Conservation (phyloP, 306 rosid species). For the Prinsepia uniflora region DNA sequence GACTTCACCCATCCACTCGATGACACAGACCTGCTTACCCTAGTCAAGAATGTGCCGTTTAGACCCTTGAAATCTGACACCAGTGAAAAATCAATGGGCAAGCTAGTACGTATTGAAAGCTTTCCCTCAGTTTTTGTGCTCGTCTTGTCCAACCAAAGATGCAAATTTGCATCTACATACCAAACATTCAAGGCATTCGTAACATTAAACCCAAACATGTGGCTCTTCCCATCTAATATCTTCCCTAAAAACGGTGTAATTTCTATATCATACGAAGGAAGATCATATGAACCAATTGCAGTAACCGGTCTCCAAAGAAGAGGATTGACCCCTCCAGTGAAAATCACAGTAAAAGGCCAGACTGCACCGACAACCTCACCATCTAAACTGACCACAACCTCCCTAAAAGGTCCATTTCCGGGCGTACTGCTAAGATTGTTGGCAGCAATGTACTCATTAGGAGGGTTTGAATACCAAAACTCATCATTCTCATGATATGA, state of each 20-base stretch:
- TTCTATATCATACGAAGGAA: slow-evolving; percentile 85
- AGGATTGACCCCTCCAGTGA: slow-evolving; percentile 83
- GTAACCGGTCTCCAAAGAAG: slow-evolving; percentile 92
- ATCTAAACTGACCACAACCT: slow-evolving; percentile 72
- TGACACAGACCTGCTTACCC: slow-evolving; percentile 47
- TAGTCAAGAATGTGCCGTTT: slow-evolving; percentile 61
- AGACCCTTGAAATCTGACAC: slow-evolving; percentile 52
- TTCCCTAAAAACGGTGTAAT: slow-evolving; percentile 72
- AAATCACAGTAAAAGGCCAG: slow-evolving; percentile 93
- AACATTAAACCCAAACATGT: slow-evolving; percentile 61
- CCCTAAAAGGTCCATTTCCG: slow-evolving; percentile 89
- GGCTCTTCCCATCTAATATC: slow-evolving; percentile 61
- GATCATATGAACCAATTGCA: slow-evolving; percentile 76
- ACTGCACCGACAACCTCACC: slow-evolving; percentile 53
- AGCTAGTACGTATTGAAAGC: slow-evolving; percentile 36
- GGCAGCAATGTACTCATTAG: slow-evolving; percentile 58
- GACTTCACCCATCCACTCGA: slow-evolving; percentile 73
- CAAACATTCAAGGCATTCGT: slow-evolving; percentile 86
- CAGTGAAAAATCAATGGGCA: slow-evolving; percentile 42
- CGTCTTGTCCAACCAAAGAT: slow-evolving; percentile 74
- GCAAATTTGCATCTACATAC: slow-evolving; percentile 83
- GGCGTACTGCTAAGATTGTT: slow-evolving; percentile 50
- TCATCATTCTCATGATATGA: slow-evolving; percentile 95
- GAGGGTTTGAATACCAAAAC: slow-evolving; percentile 66
- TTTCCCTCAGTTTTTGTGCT: slow-evolving; percentile 50